phyloP scores from a whole-genome alignment of 2,329 filamentous ascomycete species.

The Claviceps humidiphila region DNA sequence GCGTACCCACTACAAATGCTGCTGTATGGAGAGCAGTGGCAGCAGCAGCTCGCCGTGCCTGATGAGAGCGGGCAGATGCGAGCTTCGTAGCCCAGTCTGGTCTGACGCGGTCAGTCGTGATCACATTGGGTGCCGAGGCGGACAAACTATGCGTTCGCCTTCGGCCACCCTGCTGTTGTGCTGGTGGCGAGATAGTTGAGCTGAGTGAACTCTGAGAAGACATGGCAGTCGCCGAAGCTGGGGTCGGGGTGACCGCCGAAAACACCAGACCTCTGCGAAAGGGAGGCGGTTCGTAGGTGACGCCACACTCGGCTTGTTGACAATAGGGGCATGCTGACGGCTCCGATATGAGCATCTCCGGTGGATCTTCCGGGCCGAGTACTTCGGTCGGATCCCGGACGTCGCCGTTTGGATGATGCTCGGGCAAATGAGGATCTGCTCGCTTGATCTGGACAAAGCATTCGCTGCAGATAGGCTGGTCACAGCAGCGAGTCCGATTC shows the following conservation, averaged over 20 bases:
- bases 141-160: slow-evolving; percentile 52
- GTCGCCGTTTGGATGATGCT: slow-evolving; percentile 48
- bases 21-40: slow-evolving; percentile 91
- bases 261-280: slow-evolving; percentile 77
- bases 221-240: slow-evolving; percentile 51
- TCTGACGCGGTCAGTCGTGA: slow-evolving; percentile 83
- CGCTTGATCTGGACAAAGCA: slow-evolving; percentile 98
- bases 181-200: slow-evolving; percentile 36
- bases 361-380: slow-evolving; percentile 33
- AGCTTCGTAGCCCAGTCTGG: slow-evolving; percentile 93
- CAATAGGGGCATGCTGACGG: slow-evolving; percentile 91
- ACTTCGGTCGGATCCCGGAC: slow-evolving; percentile 22
- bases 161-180: slow-evolving; percentile 24
- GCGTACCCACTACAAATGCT: slow-evolving; percentile 73
- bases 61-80: slow-evolving; percentile 69
- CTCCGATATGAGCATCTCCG: slow-evolving; percentile 70
- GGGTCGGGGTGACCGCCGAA: slow-evolving; percentile 30
- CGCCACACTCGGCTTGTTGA: slow-evolving; percentile 84
- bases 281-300: slow-evolving; percentile 83
- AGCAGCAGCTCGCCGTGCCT: slow-evolving; percentile 74
- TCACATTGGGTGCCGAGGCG: slow-evolving; percentile 69
- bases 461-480: slow-evolving; percentile 93
- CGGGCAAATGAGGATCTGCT: slow-evolving; percentile 77
- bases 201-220: slow-evolving; percentile 74
- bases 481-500: slow-evolving; percentile 88